phyloP scores from a whole-genome alignment of 1,284 basidiomycete genomes.

The Puccinia sorghi region DNA sequence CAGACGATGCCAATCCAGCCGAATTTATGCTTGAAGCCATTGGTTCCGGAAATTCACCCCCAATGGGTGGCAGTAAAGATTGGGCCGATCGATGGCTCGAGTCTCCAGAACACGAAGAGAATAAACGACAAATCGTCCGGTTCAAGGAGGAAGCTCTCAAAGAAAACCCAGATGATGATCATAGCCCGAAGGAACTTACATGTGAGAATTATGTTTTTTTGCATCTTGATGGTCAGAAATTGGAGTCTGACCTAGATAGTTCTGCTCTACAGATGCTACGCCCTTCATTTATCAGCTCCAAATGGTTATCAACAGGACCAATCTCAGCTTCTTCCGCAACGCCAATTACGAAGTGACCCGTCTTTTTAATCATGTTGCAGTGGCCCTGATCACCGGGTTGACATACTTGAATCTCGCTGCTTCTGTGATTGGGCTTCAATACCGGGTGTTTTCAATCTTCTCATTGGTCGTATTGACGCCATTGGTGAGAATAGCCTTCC shows the following conservation, averaged over 20 bases:
- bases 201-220: neutral
- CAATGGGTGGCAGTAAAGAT: conserved; percentile 56
- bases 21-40: conserved; percentile 60
- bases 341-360: conserved; percentile 78
- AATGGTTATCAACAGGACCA: conserved; percentile 73
- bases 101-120: conserved; percentile 57
- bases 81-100: conserved; percentile 60
- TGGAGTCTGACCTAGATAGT: conserved; percentile 26
- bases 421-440: conserved; percentile 73
- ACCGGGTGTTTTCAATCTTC: conserved; percentile 72
- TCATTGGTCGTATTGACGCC: conserved; percentile 57
- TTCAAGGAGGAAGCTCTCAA: conserved; percentile 61
- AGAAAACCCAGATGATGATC: conserved; percentile 57
- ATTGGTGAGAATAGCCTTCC: conserved; percentile 44
- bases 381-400: conserved; percentile 61
- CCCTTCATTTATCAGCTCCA: conserved; percentile 76
- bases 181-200: neutral
- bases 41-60: conserved; percentile 57
- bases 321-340: conserved; percentile 75
- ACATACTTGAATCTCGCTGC: conserved; percentile 65
- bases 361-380: conserved; percentile 64
- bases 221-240: neutral
- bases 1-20: conserved; percentile 63
- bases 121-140: conserved; percentile 59
- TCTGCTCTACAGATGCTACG: conserved; percentile 63